phyloP scores from a whole-genome alignment of 1,139 yeast species.

The Candida tetrigidarum region DNA sequence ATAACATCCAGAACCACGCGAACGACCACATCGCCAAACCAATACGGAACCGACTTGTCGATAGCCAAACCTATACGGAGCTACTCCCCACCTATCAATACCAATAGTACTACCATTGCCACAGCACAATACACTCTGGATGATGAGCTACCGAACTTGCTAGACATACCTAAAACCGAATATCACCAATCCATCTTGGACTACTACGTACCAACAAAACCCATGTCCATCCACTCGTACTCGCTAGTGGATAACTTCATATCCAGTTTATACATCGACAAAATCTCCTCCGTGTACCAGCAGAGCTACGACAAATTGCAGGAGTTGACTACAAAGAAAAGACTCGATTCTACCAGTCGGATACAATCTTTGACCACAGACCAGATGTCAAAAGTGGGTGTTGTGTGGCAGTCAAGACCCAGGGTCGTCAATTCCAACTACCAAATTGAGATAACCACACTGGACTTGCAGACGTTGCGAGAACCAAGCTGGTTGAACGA shows the following conservation, averaged over 20 bases:
- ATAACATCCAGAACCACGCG: too few relatives aligned
- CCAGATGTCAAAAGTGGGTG: constrained; percentile 26
- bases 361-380: constrained; percentile 21
- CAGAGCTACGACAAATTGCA: constrained; percentile 20
- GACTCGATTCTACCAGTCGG: constrained; percentile 15
- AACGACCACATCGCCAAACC: constrained; percentile 4
- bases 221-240: constrained; percentile 20
- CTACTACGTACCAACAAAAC: constrained; percentile 22
- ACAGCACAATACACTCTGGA: too few relatives aligned
- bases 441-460: constrained; percentile 61
- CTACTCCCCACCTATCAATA: too few relatives aligned
- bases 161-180: constrained; percentile 9
- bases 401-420: constrained; percentile 27
- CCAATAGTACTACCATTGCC: too few relatives aligned
- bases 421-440: constrained; percentile 31
- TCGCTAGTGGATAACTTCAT: constrained; percentile 23
- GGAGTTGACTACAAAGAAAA: constrained; percentile 22
- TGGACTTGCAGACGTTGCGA: constrained; percentile 72
- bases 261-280: constrained; percentile 21
- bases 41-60: constrained; percentile 20
- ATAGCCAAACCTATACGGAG: constrained; percentile 12
- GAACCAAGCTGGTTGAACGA: constrained; percentile 90
- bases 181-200: constrained; percentile 23
- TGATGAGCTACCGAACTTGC: neutral
- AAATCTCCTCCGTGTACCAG: constrained; percentile 19